phyloP scores from a whole-genome alignment of 345 rosid genomes.

The Excoecaria cochinchinensis region DNA sequence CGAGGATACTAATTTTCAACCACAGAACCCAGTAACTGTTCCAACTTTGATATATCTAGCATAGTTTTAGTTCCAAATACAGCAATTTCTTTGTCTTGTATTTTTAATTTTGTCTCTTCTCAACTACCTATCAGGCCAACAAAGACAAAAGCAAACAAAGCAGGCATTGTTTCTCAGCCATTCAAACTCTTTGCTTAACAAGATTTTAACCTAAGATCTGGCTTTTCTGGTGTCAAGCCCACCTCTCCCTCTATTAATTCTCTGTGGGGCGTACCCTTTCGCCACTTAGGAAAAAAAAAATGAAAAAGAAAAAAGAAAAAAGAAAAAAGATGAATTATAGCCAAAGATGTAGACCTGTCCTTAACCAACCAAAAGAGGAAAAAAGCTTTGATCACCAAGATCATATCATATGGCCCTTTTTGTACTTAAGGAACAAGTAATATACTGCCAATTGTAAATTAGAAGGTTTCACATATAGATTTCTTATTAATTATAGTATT shows the following conservation, averaged over 20 bases:
- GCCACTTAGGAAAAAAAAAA: background rate
- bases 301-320: background rate
- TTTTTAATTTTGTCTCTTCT: background rate
- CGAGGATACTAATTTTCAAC: background rate
- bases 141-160: background rate
- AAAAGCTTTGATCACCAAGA: no score
- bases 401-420: no score
- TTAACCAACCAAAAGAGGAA: no score
- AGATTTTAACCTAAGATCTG: constrained; percentile 5
- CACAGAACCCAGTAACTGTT: background rate
- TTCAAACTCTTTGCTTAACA: background rate
- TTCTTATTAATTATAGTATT: background rate
- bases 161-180: constrained; percentile 3
- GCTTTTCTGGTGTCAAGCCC: background rate
- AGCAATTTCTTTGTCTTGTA: background rate
- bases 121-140: constrained; percentile 3
- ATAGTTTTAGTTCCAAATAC: background rate
- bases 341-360: background rate
- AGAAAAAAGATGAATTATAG: background rate
- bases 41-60: background rate
- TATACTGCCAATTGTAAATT: background rate
- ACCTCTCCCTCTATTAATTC: background rate
- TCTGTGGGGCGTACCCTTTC: constrained; percentile 4
- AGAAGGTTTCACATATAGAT: constrained; percentile 9
- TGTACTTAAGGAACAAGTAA: no score